Base-by-base conservation (phyloP, 495 filamentous ascomycete genomes). In the Xylaria cubensis region DNA sequence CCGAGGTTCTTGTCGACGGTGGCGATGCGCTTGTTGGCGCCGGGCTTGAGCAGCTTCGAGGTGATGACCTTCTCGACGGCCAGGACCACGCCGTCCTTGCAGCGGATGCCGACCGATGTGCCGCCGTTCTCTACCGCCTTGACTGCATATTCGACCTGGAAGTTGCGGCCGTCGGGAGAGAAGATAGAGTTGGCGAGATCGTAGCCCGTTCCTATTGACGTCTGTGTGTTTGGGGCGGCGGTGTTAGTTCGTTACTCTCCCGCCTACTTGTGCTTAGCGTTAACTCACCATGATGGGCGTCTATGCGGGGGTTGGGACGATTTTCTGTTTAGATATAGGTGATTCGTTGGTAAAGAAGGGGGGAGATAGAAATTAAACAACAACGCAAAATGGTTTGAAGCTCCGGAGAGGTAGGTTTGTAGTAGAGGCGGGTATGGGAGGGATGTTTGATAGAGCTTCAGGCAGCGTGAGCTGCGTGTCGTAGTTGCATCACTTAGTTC, bases 181-280 rank as follows among this genome's bases (percentile, higher is more conserved):
- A 98, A 99, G 84, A 98, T 95, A 77, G 97, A 98, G 88, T 99
- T 99, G 77, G 93, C 92, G 80, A 99, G 92, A 89, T 99, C 96
- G 85, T 99, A 99, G 78, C 96, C 96, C 77, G 96, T 99, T 80
- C 96, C 96, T 90, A 99, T 99, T 77, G 96, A 99, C 78, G 96
- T 99, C 96, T 98, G 72, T 59, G 64, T 64, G 53, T 70, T 21
- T 17, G 53, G 15, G 66, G 10, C 12, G 26, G 36, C 21, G 0
- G 51, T 70, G 44, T 53, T 55, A 58, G 67, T 50, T 17, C 12
- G 12, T 39, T 9, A n/a, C 6, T 6, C 2, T 19, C 42, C 58
- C 5, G 50, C 39, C 32, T 21, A n/a, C 13, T 12, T n/a, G 55
- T 1, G 55, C 55, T 59, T 32, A 29, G 55, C 55, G 34, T 62